phyloP scores from a whole-genome alignment of 768 basidiomycete species.

The Punctularia strigosozonata region DNA sequence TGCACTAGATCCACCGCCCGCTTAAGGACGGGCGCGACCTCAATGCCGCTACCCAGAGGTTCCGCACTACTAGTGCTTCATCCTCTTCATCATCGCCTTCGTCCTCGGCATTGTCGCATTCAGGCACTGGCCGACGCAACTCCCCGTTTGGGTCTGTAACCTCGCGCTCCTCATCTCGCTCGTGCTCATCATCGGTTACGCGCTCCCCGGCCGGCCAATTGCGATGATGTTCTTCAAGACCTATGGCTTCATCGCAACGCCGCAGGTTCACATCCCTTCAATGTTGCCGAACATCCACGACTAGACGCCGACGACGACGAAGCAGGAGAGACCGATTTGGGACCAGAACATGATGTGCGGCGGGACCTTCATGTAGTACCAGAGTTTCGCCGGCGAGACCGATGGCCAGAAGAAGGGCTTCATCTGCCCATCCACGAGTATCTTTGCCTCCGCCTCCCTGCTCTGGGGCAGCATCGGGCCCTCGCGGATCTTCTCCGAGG shows the following conservation, averaged over 20 bases:
- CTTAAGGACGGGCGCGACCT: constrained; percentile 72
- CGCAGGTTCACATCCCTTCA: constrained; percentile 56
- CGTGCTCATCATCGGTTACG: constrained; percentile 59
- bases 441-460: constrained; percentile 61
- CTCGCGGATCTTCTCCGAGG: constrained; percentile 49
- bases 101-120: constrained; percentile 54
- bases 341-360: constrained; percentile 47
- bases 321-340: constrained; percentile 39
- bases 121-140: constrained; percentile 60
- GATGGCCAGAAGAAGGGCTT: constrained; percentile 49
- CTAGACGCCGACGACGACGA: constrained; percentile 46
- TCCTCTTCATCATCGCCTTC: constrained; percentile 41
- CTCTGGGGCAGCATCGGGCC: constrained; percentile 82
- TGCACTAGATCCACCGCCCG: constrained; percentile 52
- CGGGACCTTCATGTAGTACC: constrained; percentile 61
- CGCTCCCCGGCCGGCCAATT: constrained; percentile 66
- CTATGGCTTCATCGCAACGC: constrained; percentile 42
- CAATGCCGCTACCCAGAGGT: constrained; percentile 74
- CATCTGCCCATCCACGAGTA: constrained; percentile 51
- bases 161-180: constrained; percentile 39
- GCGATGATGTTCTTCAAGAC: constrained; percentile 78
- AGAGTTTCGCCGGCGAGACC: constrained; percentile 64
- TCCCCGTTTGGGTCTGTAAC: constrained; percentile 64
- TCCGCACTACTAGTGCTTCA: constrained; percentile 63
- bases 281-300: constrained; percentile 77